Percentiles rank a stretch among this genome's conserved stretches.
Conservation (phyloP, 2,329 filamentous ascomycete species). For the Diaporthe citriasiana region DNA sequence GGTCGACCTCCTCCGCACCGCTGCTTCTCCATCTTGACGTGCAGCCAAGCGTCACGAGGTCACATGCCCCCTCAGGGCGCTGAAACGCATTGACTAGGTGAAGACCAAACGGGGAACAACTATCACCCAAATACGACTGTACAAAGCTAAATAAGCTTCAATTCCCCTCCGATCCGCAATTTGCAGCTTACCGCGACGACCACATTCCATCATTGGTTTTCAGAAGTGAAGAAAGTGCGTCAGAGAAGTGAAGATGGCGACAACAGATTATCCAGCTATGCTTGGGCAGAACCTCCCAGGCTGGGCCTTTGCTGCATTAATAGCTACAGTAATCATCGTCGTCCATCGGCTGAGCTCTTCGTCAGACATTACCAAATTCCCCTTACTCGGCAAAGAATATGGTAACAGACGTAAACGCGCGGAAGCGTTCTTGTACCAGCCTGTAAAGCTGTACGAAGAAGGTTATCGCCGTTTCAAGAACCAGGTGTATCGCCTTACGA, state of each 20-base stretch:
- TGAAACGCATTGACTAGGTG: slow-evolving; percentile 16
- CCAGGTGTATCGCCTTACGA: slow-evolving; percentile 38
- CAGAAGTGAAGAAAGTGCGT: background rate
- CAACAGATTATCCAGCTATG: background rate
- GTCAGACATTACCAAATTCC: slow-evolving; percentile 12
- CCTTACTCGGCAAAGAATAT: slow-evolving; percentile 35
- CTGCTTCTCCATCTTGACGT: slow-evolving; percentile 5
- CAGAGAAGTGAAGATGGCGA: background rate
- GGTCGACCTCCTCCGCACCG: slow-evolving; percentile 19
- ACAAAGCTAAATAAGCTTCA: slow-evolving; percentile 6
- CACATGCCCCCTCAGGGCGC: background rate
- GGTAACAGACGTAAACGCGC: slow-evolving; percentile 32
- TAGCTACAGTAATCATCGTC: slow-evolving; percentile 14
- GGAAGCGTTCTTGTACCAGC: slow-evolving; percentile 22
- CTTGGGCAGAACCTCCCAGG: slow-evolving; percentile 19
- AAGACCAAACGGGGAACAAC: slow-evolving; percentile 10
- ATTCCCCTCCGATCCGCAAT: background rate
- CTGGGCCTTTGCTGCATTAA: background rate
- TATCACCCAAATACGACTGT: background rate
- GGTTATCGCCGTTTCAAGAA: slow-evolving; percentile 39
- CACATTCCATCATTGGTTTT: background rate
- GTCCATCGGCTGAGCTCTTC: background rate
- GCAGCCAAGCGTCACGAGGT: slow-evolving; percentile 27
- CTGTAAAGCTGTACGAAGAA: slow-evolving; percentile 31
- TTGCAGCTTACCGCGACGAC: background rate